Percentiles rank a stretch among this genome's conserved stretches.
These are phyloP conservation scores for Ceratobasidium papillatum DNA, from an alignment of 1,284 basidiomycete species.

Conservation along the genomic window DNA sequence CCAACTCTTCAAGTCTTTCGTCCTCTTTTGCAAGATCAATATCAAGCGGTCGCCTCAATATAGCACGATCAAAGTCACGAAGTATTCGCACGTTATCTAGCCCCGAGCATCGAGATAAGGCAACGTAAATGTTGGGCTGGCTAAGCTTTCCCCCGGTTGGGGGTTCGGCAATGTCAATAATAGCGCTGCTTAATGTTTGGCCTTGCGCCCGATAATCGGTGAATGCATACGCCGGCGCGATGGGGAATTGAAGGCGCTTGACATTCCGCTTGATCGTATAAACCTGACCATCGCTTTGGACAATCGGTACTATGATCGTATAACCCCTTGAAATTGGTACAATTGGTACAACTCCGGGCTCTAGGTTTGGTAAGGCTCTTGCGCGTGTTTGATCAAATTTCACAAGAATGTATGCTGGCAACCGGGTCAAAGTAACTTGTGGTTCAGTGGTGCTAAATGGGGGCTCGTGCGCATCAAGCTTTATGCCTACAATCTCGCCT, in stretches of 20 bases:
- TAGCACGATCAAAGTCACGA: too few species aligned
- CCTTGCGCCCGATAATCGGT: constrained; percentile 37
- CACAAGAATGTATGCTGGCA: constrained; percentile 40
- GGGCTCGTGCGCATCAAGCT: constrained; percentile 23
- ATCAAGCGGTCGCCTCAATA: too few species aligned
- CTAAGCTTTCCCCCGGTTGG: constrained; percentile 9
- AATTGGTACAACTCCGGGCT: constrained; percentile 16
- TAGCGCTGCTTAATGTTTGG: constrained; percentile 22
- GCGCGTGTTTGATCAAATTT: constrained; percentile 35
- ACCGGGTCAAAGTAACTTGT: neutral
- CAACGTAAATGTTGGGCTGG: constrained; percentile 32
- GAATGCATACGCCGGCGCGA: constrained; percentile 38
- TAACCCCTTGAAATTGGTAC: constrained; percentile 45
- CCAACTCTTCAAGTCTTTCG: too few species aligned
- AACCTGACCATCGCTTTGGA: neutral
- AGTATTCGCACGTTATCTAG: constrained; percentile 35
- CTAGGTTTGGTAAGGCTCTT: neutral
- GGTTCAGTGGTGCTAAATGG: neutral
- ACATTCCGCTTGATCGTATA: constrained; percentile 15
- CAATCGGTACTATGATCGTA: neutral
- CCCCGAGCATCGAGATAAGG: constrained; percentile 37
- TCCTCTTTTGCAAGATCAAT: too few species aligned
- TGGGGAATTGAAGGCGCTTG: constrained; percentile 26
- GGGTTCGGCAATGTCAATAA: constrained; percentile 25
- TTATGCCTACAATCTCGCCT: constrained; percentile 34